A percentile compares a stretch with the other conserved stretches of the same genome.
phyloP scores from a whole-genome alignment of 805 yeast genomes.

The Kodamaea nitidulidarum region DNA sequence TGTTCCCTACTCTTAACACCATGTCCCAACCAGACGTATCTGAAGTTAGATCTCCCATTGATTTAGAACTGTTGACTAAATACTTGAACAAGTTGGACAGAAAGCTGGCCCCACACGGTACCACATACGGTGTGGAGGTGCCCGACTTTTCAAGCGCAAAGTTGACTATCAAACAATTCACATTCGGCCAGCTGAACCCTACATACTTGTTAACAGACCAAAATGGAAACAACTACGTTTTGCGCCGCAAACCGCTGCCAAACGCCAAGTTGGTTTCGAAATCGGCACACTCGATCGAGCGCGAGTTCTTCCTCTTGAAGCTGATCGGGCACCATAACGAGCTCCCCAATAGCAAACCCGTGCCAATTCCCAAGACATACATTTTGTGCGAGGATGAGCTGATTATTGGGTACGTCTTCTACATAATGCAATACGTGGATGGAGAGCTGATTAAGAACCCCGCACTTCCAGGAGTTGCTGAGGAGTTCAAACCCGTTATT shows the following conservation, averaged over 20 bases:
- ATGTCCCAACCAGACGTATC: slow-evolving; percentile 23
- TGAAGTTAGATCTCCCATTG: slow-evolving; percentile 32
- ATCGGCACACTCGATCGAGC: slow-evolving; percentile 60
- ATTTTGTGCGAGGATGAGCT: slow-evolving; percentile 55
- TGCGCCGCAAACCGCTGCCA: slow-evolving; percentile 54
- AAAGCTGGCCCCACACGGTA: slow-evolving; percentile 11
- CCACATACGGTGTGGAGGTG: slow-evolving; percentile 22
- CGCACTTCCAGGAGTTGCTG: slow-evolving; percentile 35
- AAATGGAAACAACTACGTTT: slow-evolving; percentile 36
- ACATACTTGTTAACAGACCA: slow-evolving; percentile 43
- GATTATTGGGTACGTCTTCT: slow-evolving; percentile 52
- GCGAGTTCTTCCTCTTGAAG: slow-evolving; percentile 52
- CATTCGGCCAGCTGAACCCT: slow-evolving; percentile 63
- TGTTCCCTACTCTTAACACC: neutral
- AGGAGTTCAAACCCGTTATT: slow-evolving; percentile 20
- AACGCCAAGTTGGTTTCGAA: slow-evolving; percentile 47
- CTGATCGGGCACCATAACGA: slow-evolving; percentile 23
- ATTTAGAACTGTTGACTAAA: slow-evolving; percentile 19
- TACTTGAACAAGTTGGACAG: slow-evolving; percentile 16
- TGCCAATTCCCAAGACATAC: slow-evolving; percentile 54
- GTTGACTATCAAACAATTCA: slow-evolving; percentile 45
- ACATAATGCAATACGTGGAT: slow-evolving; percentile 55
- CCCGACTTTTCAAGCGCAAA: slow-evolving; percentile 16
- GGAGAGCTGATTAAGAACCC: slow-evolving; percentile 58
- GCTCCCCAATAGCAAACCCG: slow-evolving; percentile 15